Percentiles rank a stretch among this genome's conserved stretches.
These are phyloP conservation scores for Podospora appendiculata DNA, from an alignment of 495 filamentous ascomycete species.

Conservation along the genomic window DNA sequence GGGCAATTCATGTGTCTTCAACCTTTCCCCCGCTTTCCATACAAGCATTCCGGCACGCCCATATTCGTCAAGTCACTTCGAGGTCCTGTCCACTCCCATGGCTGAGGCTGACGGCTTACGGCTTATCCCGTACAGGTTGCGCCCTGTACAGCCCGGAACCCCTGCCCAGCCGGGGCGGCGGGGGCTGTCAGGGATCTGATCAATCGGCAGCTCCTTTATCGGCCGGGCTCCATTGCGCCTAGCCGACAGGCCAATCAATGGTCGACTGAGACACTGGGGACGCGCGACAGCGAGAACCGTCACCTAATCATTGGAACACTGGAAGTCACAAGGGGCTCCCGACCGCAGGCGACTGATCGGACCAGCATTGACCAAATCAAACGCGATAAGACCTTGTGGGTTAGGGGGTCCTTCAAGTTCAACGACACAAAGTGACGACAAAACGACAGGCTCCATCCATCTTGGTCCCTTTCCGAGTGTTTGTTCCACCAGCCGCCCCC, in stretches of 20 bases:
- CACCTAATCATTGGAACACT: conserved; percentile 11
- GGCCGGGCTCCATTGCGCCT: not conserved
- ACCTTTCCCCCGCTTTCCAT: too few species aligned
- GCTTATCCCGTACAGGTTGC: too few species aligned
- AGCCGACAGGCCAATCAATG: conserved; percentile 2
- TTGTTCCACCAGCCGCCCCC: too few species aligned
- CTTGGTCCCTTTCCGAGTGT: too few species aligned
- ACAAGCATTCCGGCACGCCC: too few species aligned
- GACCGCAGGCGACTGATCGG: not conserved
- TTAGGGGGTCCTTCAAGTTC: too few species aligned
- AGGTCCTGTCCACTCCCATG: too few species aligned
- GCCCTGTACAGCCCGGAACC: not conserved
- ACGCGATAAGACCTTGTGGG: not conserved
- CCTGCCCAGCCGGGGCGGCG: not conserved
- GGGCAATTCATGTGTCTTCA: too few species aligned
- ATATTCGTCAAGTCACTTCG: too few species aligned
- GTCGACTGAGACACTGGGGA: not conserved
- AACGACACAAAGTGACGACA: too few species aligned
- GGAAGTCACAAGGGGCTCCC: conserved; percentile 8
- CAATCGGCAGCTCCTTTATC: conserved; percentile 6
- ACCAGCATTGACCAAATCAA: not conserved
- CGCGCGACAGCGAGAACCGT: conserved; percentile 4
- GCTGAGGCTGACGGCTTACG: not conserved
- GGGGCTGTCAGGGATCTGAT: not conserved
- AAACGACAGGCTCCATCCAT: too few species aligned